These are phyloP conservation scores for Fusarium sp. DNA, from an alignment of 2,329 filamentous ascomycete species.

Conservation along the genomic window DNA sequence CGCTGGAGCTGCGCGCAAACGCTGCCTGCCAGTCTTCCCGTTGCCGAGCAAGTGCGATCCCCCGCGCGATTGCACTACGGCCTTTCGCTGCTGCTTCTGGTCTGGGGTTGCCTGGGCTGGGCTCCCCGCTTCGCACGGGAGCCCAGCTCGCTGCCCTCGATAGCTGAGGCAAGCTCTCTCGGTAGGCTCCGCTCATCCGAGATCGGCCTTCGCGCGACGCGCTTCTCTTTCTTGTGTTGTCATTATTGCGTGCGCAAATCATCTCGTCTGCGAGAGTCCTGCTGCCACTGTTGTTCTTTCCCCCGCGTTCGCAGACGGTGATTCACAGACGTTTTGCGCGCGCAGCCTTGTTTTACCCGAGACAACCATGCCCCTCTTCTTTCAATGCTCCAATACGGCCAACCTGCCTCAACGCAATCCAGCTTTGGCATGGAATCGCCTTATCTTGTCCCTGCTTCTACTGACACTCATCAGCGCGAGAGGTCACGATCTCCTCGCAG, in stretches of 20 bases:
- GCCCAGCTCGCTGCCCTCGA: constrained; percentile 26
- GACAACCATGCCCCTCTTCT: constrained; percentile 21
- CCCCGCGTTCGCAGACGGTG: constrained; percentile 17
- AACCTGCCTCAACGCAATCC: constrained; percentile 16
- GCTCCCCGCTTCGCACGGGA: constrained; percentile 34
- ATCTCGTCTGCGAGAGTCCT: constrained; percentile 1
- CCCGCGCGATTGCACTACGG: constrained; percentile 34
- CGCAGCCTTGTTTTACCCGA: constrained; percentile 15
- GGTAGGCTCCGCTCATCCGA: constrained; percentile 38
- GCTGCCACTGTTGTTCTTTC: constrained; percentile 6
- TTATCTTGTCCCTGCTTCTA: constrained; percentile 17
- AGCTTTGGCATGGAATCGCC: constrained; percentile 29
- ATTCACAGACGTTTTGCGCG: constrained; percentile 24
- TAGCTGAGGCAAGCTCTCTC: constrained; percentile 21
- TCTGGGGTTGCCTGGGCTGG: constrained; percentile 11
- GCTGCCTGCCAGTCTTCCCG: neutral
- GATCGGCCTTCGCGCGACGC: constrained; percentile 29
- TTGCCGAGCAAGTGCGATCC: constrained; percentile 31
- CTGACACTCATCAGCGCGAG: constrained; percentile 71
- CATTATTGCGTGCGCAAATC: constrained; percentile 5
- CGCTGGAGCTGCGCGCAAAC: too few species aligned
- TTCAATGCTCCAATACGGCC: constrained; percentile 7
- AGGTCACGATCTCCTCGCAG: constrained; percentile 80
- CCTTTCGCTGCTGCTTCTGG: constrained; percentile 23
- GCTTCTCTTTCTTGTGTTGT: constrained; percentile 7